These are phyloP conservation scores for Hyaloperonospora arabidopsidis DNA, from an alignment of 352 stramenopile genomes.

Conservation along the genomic window DNA sequence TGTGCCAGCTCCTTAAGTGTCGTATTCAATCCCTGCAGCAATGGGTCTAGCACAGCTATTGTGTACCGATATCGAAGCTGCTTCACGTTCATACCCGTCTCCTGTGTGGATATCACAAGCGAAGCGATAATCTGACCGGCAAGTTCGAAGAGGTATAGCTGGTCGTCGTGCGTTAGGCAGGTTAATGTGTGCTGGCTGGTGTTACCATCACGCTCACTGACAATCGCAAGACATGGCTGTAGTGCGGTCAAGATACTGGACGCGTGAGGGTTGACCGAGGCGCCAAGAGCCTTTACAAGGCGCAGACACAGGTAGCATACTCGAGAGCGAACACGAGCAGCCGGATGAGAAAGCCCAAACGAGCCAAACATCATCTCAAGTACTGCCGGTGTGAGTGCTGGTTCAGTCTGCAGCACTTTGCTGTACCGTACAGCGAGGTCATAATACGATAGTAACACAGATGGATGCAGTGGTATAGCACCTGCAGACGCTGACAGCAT, in stretches of 20 bases:
- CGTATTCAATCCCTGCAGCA: slow-evolving; percentile 54
- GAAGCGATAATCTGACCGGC: slow-evolving; percentile 76
- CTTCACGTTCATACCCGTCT: slow-evolving; percentile 50
- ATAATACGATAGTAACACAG: slow-evolving; percentile 75
- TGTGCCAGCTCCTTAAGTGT: slow-evolving; percentile 37
- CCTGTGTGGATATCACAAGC: slow-evolving; percentile 24
- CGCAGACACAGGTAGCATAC: slow-evolving; percentile 80
- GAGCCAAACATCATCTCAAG: slow-evolving; percentile 79
- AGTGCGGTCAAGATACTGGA: slow-evolving; percentile 61
- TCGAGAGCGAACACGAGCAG: slow-evolving; percentile 59
- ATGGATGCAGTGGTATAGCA: slow-evolving; percentile 29
- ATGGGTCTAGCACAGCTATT: slow-evolving; percentile 59
- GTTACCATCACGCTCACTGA: slow-evolving; percentile 32
- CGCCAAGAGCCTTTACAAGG: slow-evolving; percentile 69
- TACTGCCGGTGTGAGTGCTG: slow-evolving; percentile 51
- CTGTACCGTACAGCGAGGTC: slow-evolving; percentile 74
- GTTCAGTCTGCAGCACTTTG: slow-evolving; percentile 59
- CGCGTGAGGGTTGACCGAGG: slow-evolving; percentile 64
- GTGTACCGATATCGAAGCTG: slow-evolving; percentile 57
- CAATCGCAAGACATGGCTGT: slow-evolving; percentile 53
- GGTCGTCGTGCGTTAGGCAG: slow-evolving; percentile 62
- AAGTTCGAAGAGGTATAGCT: slow-evolving; percentile 83
- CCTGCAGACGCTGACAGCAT: slow-evolving; percentile 38
- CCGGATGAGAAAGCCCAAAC: slow-evolving; percentile 56
- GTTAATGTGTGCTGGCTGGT: slow-evolving; percentile 36